These are phyloP conservation scores for Macroventuria anomochaeta DNA, from an alignment of 2,329 filamentous ascomycete species.

Conservation along the genomic window DNA sequence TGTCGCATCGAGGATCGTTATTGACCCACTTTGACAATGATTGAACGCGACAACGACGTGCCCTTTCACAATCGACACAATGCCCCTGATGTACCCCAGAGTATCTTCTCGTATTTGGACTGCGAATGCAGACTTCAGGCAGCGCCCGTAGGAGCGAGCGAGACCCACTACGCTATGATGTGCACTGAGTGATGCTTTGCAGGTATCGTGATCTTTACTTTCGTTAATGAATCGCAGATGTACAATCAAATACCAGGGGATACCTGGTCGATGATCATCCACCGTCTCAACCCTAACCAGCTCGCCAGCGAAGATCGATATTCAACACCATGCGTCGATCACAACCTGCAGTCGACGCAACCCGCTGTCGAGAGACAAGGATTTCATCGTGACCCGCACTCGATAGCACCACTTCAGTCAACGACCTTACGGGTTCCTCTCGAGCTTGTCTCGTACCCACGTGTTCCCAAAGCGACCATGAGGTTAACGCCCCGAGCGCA, in stretches of 20 bases:
- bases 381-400: background rate
- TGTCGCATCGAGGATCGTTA: background rate
- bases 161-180: background rate
- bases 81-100: background rate
- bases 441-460: conserved; percentile 6
- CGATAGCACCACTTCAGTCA: background rate
- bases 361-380: background rate
- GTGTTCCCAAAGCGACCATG: background rate
- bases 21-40: background rate
- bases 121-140: background rate
- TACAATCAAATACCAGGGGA: background rate
- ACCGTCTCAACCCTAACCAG: background rate
- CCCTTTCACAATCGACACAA: background rate
- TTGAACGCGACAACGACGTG: background rate
- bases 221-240: background rate
- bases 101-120: background rate
- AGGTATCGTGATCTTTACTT: background rate
- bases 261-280: conserved; percentile 1
- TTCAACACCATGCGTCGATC: background rate
- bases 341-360: background rate
- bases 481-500: conserved; percentile 1
- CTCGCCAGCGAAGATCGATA: background rate
- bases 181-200: background rate
- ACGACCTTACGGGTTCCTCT: background rate
- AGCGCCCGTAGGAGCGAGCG: background rate